Evolutionary conservation across 306 rosid species (phyloP).

Genomic region (Gastrolobium bilobum): DNA sequence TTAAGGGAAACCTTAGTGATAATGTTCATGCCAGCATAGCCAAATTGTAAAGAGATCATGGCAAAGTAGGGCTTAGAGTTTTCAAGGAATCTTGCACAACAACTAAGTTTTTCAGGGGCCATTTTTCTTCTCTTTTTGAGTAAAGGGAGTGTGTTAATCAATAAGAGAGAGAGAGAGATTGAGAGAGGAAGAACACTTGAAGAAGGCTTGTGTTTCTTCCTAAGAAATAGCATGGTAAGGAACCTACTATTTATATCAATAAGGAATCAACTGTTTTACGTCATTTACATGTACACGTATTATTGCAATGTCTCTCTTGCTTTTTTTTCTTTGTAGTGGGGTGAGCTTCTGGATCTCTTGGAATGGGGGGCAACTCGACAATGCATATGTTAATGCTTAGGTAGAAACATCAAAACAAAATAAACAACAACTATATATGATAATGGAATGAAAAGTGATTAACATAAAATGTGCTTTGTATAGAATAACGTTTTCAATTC

Average conservation of each 20-base stretch:
- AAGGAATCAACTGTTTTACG: slow-evolving; percentile 37
- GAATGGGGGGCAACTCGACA: slow-evolving; percentile 41
- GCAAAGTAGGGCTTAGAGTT: slow-evolving; percentile 84
- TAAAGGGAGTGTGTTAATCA: not conserved
- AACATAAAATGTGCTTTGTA: not conserved
- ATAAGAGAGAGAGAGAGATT: slow-evolving; percentile 27
- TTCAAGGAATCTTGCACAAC: slow-evolving; percentile 59
- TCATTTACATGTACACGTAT: slow-evolving; percentile 40
- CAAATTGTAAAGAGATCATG: slow-evolving; percentile 87
- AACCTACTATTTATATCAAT: slow-evolving; percentile 58
- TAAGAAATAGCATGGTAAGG: slow-evolving; percentile 40
- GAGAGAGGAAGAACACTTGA: slow-evolving; percentile 55
- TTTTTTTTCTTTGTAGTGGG: slow-evolving; percentile 14
- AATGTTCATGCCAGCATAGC: slow-evolving; percentile 95
- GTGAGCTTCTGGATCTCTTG: slow-evolving; percentile 28
- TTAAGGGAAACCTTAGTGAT: slow-evolving; percentile 88
- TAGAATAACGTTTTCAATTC: slow-evolving; percentile 4
- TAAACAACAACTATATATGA: not conserved
- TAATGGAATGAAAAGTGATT: slow-evolving; percentile 27
- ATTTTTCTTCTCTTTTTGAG: slow-evolving; percentile 38
- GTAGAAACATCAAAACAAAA: slow-evolving; percentile 1
- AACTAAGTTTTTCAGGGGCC: slow-evolving; percentile 59
- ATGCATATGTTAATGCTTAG: slow-evolving; percentile 39
- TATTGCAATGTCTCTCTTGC: not conserved
- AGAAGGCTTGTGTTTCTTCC: slow-evolving; percentile 60